Conservation (phyloP, 352 stramenopile genomes). For the Pythium phragmiticola region DNA sequence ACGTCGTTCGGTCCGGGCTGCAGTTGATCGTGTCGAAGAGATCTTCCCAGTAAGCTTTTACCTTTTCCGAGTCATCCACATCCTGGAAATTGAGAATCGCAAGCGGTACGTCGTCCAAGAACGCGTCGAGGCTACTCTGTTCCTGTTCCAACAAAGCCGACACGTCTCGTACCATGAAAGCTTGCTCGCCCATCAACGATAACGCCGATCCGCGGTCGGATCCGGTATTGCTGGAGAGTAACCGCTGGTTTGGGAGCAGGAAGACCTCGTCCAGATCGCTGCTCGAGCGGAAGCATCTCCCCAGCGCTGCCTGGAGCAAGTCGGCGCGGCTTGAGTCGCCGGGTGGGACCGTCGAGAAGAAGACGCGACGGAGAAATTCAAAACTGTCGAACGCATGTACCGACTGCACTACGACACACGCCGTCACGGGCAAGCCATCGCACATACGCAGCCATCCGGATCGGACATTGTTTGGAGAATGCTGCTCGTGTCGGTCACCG, state of each 20-base stretch:
- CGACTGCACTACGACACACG: constrained; percentile 9
- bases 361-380: constrained; percentile 12
- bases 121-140: constrained; percentile 30
- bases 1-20: constrained; percentile 26
- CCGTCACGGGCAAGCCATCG: constrained; percentile 1
- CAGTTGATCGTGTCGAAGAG: constrained; percentile 49
- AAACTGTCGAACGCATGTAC: constrained; percentile 5
- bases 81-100: constrained; percentile 46
- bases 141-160: constrained; percentile 36
- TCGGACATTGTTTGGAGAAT: not conserved
- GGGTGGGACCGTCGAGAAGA: not conserved
- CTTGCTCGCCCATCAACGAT: not conserved
- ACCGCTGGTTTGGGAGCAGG: constrained; percentile 16
- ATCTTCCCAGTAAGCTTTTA: constrained; percentile 36
- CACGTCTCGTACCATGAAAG: constrained; percentile 35
- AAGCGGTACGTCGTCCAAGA: constrained; percentile 39
- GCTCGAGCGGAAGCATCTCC: constrained; percentile 1
- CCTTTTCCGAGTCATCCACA: not conserved
- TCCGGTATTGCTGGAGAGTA: not conserved
- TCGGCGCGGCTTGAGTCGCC: not conserved
- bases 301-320: constrained; percentile 6
- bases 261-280: constrained; percentile 17
- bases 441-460: constrained; percentile 3
- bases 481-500: not conserved
- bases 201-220: not conserved